These are phyloP conservation scores for Basidiobolus meristosporus DNA, from an alignment of 371 early-diverging fungal genomes.

Conservation along the genomic window DNA sequence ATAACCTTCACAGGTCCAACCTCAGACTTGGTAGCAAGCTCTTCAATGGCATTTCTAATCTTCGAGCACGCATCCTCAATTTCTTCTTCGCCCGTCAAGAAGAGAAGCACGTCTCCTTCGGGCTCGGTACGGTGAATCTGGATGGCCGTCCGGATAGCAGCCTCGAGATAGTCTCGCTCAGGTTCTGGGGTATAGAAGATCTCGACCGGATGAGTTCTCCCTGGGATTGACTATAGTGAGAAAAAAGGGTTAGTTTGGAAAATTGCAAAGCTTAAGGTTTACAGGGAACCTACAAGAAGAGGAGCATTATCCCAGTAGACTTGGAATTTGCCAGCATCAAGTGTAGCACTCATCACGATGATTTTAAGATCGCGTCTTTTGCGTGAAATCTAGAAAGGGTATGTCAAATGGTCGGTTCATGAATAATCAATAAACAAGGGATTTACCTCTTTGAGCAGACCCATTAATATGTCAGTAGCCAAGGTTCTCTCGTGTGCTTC, in stretches of 20 bases:
- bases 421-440: neutral
- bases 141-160: slow-evolving; percentile 70
- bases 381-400: slow-evolving; percentile 10
- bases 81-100: slow-evolving; percentile 87
- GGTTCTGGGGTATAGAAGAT: slow-evolving; percentile 65
- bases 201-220: slow-evolving; percentile 79
- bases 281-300: slow-evolving; percentile 11
- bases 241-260: slow-evolving; percentile 5
- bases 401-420: neutral
- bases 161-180: slow-evolving; percentile 81
- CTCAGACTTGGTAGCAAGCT: slow-evolving; percentile 24
- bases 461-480: slow-evolving; percentile 95
- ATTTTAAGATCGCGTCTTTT: slow-evolving; percentile 68
- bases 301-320: slow-evolving; percentile 56
- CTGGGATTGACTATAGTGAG: slow-evolving; percentile 54
- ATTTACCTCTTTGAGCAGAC: slow-evolving; percentile 63
- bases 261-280: neutral
- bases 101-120: slow-evolving; percentile 80
- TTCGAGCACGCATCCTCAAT: slow-evolving; percentile 51
- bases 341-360: slow-evolving; percentile 94
- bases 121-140: slow-evolving; percentile 76
- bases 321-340: slow-evolving; percentile 85
- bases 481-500: slow-evolving; percentile 97
- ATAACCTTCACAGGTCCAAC: slow-evolving; percentile 28
- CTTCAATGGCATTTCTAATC: slow-evolving; percentile 36